phyloP scores from a whole-genome alignment of 2,329 filamentous ascomycete species.

The Colletotrichum australisinense region DNA sequence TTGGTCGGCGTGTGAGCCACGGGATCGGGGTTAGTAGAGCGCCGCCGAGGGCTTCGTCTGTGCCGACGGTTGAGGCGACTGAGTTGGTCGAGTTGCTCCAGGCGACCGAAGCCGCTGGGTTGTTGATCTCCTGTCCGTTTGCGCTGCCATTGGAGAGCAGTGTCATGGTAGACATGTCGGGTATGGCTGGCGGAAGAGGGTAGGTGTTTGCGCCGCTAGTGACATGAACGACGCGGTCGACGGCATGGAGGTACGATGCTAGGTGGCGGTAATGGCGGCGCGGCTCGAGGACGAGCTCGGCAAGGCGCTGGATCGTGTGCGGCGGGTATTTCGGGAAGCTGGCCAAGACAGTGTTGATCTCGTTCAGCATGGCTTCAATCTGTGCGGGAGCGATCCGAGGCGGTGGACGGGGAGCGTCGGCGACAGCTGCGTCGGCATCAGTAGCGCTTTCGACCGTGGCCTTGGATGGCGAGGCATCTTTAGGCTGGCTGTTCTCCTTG shows the following conservation, averaged over 20 bases:
- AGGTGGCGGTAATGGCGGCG: conserved; percentile 84
- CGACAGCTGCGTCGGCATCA: conserved; percentile 46
- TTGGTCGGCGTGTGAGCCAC: conserved; percentile 72
- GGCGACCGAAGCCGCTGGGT: conserved; percentile 52
- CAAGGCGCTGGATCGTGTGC: conserved; percentile 91
- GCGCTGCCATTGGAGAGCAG: conserved; percentile 71
- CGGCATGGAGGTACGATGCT: conserved; percentile 86
- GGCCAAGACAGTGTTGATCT: conserved; percentile 71
- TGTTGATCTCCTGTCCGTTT: conserved; percentile 48
- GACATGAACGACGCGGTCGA: conserved; percentile 91
- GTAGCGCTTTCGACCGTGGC: conserved; percentile 45
- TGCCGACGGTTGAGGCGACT: conserved; percentile 68
- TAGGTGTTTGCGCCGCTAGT: conserved; percentile 85
- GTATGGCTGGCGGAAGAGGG: conserved; percentile 78
- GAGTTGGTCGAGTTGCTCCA: conserved; percentile 60
- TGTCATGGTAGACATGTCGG: conserved; percentile 66
- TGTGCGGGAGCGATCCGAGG: conserved; percentile 68
- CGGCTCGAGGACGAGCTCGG: conserved; percentile 85
- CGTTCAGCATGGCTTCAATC: conserved; percentile 70
- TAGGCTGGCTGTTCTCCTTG: conserved; percentile 73
- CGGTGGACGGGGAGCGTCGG: conserved; percentile 40
- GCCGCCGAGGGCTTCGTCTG: conserved; percentile 89
- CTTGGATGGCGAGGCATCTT: conserved; percentile 44
- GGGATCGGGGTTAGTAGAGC: conserved; percentile 94
- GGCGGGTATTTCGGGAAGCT: conserved; percentile 83